Conservation (phyloP, 2,329 filamentous ascomycete genomes). For the Chrysoporthe austroafricana region DNA sequence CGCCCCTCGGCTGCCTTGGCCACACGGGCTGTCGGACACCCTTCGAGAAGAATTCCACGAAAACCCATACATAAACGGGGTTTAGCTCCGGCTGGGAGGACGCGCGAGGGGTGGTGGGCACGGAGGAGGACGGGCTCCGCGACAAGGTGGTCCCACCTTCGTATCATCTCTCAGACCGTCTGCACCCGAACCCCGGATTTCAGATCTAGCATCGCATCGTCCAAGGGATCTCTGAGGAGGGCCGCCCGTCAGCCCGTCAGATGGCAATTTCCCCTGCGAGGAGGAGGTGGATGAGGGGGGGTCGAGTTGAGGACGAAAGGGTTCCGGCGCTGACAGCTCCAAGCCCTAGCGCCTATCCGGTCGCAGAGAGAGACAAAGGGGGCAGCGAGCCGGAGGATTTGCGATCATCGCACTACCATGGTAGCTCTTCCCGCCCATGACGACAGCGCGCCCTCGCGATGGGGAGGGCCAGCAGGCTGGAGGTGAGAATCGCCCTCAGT, state of each 20-base stretch:
- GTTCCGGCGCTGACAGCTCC: conserved; percentile 3
- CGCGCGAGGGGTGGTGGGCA: background rate
- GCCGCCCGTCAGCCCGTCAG: no score
- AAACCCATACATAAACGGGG: no score
- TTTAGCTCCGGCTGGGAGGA: background rate
- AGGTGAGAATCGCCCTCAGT: background rate
- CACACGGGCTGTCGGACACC: no score
- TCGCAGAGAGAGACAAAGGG: background rate
- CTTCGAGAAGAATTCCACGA: no score
- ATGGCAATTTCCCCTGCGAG: background rate
- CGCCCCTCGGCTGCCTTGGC: background rate
- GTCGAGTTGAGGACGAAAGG: background rate
- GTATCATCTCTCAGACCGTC: background rate
- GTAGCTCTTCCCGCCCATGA: background rate
- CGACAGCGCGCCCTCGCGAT: background rate
- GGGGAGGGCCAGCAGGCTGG: background rate
- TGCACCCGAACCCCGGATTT: conserved; percentile 1
- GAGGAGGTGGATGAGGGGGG: background rate
- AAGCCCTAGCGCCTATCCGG: background rate
- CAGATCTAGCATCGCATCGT: conserved; percentile 4
- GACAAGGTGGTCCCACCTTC: background rate
- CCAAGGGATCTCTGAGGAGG: background rate
- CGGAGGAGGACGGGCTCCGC: background rate
- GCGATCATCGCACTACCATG: background rate
- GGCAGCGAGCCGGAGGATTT: background rate